Base-by-base conservation (phyloP, 768 basidiomycete species). In the Lentinula raphanica region DNA sequence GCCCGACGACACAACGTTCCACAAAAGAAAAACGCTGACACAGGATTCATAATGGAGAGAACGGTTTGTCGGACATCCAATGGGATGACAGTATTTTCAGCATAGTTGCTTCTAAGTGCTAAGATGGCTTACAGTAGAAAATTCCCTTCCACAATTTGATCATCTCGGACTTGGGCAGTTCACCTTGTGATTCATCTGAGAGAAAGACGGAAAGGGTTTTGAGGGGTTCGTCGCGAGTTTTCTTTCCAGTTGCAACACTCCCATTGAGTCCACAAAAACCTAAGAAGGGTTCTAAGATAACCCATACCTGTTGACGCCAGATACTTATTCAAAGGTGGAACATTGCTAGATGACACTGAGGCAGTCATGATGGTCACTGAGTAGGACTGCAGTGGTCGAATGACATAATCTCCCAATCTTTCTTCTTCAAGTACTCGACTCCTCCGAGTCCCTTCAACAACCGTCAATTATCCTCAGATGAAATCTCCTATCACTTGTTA, bases 11-110 rank as follows among this genome's bases (percentile, higher is more conserved):
- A 90, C 8, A 95, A 80, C n/a, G n/a, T n/a, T n/a, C n/a, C n/a
- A n/a, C n/a, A n/a, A n/a, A n/a, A n/a, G n/a, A n/a, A n/a, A n/a
- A n/a, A n/a, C n/a, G n/a, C n/a, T n/a, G n/a, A n/a, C n/a, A n/a
- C n/a, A n/a, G n/a, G n/a, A n/a, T n/a, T n/a, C n/a, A n/a, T n/a
- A n/a, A n/a, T n/a, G n/a, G n/a, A n/a, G n/a, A n/a, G n/a, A n/a
- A n/a, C 3, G 95, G 95, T 68, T 98, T 99, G 74, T 99, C 96
- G 9, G 95, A 98, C 94, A 98, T 98, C 95, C 96, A 99, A 73
- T 97, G 58, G 36, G 13, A 6, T 65, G 58, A 62, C 36, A 48
- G 6, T n/a, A 29, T 55, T 49, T 40, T n/a, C 8, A 21, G 31
- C 17, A 36, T 38, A 8, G 9, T 21, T 38, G 46, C 23, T 23